Conservation (phyloP, 306 rosid genomes). For the Ziziphus jujuba region DNA sequence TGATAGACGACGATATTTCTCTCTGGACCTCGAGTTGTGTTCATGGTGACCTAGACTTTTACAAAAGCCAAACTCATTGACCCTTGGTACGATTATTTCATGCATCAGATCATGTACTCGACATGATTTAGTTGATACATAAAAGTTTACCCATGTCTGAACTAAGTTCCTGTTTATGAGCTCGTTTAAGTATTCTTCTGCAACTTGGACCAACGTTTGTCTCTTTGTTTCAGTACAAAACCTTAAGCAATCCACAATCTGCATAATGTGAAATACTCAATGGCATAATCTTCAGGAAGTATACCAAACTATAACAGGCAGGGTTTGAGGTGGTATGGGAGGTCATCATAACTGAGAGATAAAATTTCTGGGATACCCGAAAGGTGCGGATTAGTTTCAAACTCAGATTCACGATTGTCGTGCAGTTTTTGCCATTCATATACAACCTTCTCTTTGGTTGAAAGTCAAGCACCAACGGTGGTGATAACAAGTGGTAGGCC, state of each 20-base stretch:
- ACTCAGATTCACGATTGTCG: slow-evolving; percentile 14
- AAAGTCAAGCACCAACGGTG: not conserved
- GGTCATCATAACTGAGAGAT: slow-evolving; percentile 26
- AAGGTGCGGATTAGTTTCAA: not conserved
- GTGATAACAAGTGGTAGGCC: slow-evolving; percentile 10
- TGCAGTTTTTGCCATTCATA: slow-evolving; percentile 7
- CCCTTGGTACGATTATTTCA: not conserved
- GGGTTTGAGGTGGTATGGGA: slow-evolving; percentile 13
- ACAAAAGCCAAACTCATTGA: not conserved
- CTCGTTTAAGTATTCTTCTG: not conserved
- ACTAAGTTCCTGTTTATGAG: not conserved
- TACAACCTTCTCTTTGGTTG: not conserved
- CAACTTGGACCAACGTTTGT: slow-evolving; percentile 23
- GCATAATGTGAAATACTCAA: slow-evolving; percentile 11
- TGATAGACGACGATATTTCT: slow-evolving; percentile 1
- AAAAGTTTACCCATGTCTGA: too few relatives aligned
- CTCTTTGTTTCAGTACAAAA: slow-evolving; percentile 5
- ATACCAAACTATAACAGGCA: slow-evolving; percentile 27
- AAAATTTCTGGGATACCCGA: not conserved
- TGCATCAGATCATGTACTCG: slow-evolving; percentile 5
- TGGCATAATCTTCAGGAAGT: slow-evolving; percentile 33
- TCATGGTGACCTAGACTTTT: too few relatives aligned
- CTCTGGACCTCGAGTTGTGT: not conserved
- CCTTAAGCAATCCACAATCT: slow-evolving; percentile 44
- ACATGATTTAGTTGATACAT: not conserved